These are phyloP conservation scores for Cystofilobasidium ferigula DNA, from an alignment of 768 basidiomycete genomes.

Conservation along the genomic window DNA sequence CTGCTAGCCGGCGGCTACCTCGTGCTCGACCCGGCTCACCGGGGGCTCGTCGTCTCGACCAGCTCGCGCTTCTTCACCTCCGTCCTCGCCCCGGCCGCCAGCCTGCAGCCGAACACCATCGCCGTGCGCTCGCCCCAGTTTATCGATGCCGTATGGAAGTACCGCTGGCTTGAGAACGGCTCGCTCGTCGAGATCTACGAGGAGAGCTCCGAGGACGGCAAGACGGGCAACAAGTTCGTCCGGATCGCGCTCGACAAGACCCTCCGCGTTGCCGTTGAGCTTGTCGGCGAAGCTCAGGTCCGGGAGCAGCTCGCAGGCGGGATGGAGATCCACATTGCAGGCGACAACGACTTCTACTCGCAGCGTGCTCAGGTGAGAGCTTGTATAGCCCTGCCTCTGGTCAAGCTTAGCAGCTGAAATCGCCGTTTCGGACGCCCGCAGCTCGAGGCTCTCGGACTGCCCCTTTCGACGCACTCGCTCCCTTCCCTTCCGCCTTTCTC, in stretches of 20 bases:
- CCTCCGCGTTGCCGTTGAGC: slow-evolving; percentile 55
- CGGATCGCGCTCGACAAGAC: slow-evolving; percentile 75
- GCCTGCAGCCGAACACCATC: slow-evolving; percentile 35
- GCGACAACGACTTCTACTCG: slow-evolving; percentile 97
- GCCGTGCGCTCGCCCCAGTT: slow-evolving; percentile 86
- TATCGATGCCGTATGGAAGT: slow-evolving; percentile 63
- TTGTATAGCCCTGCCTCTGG: too few species aligned
- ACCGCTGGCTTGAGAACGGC: slow-evolving; percentile 42
- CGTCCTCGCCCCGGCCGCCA: slow-evolving; percentile 36
- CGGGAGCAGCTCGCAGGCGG: slow-evolving; percentile 6
- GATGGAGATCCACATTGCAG: slow-evolving; percentile 69
- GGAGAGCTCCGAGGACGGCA: slow-evolving; percentile 3
- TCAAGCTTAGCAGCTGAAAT: too few species aligned
- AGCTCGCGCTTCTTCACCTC: slow-evolving; percentile 88
- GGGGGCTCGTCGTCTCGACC: slow-evolving; percentile 80
- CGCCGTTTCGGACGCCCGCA: too few species aligned
- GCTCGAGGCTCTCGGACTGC: slow-evolving; percentile 55
- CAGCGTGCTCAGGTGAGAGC: slow-evolving; percentile 70
- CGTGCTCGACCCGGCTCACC: slow-evolving; percentile 75
- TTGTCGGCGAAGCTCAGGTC: slow-evolving; percentile 26
- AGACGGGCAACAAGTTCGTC: slow-evolving; percentile 72
- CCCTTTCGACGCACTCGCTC: slow-evolving; percentile 55
- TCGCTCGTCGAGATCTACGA: slow-evolving; percentile 7
- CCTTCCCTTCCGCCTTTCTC: slow-evolving; percentile 63
- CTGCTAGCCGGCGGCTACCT: slow-evolving; percentile 93